phyloP scores from a whole-genome alignment of 2,329 filamentous ascomycete species.

The Diaporthe ilicicola region DNA sequence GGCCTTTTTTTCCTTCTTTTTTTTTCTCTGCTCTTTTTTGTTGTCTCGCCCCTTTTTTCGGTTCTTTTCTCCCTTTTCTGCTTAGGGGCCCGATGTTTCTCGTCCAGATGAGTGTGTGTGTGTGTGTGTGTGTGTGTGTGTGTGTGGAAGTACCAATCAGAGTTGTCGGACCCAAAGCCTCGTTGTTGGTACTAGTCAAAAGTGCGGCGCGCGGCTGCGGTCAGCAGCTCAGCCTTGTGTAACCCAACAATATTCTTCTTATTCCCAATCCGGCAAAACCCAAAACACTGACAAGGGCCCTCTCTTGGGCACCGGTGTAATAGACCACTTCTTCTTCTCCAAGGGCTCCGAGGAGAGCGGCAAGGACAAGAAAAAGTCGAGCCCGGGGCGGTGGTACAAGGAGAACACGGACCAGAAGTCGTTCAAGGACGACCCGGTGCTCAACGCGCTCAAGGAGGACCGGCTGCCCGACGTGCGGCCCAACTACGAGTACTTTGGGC shows the following conservation, averaged over 20 bases:
- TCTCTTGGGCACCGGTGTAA: neutral
- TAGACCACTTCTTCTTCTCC: constrained; percentile 69
- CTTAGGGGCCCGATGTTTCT: neutral
- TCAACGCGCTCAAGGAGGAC: constrained; percentile 67
- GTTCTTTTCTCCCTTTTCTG: no score
- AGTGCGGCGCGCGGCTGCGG: neutral
- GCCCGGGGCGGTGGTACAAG: constrained; percentile 32
- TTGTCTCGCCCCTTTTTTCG: neutral
- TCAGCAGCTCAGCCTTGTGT: neutral
- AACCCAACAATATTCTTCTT: neutral
- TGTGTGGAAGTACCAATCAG: no score
- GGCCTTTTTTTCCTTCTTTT: neutral
- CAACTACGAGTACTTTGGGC: constrained; percentile 69
- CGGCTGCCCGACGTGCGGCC: constrained; percentile 65
- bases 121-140: neutral
- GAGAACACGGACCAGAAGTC: constrained; percentile 55
- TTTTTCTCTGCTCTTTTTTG: neutral
- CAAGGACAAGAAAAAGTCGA: constrained; percentile 45
- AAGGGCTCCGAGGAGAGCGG: constrained; percentile 63
- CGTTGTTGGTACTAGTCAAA: neutral
- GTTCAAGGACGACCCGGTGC: constrained; percentile 72
- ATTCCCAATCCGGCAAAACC: neutral
- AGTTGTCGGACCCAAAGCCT: neutral
- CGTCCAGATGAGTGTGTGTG: neutral
- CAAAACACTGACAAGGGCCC: constrained; percentile 33